These are phyloP conservation scores for Dalbergia oliveri DNA, from an alignment of 306 rosid genomes.

Conservation along the genomic window DNA sequence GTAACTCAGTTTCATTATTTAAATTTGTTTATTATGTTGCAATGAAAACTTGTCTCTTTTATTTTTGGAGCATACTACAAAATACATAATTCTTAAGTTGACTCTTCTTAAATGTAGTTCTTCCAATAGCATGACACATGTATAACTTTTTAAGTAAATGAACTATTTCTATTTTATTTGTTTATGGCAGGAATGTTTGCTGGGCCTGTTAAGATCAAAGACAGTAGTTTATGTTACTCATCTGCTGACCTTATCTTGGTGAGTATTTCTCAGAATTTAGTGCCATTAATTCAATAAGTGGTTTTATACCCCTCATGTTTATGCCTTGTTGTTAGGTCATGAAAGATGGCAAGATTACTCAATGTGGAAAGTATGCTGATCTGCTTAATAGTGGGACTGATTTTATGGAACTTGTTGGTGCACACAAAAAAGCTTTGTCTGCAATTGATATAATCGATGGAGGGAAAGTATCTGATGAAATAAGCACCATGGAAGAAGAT, in stretches of 20 bases:
- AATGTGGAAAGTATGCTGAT: slow-evolving; percentile 66
- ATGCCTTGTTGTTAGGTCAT: slow-evolving; percentile 58
- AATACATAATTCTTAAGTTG: neutral
- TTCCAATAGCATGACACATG: neutral
- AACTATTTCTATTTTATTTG: neutral
- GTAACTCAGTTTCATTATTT: slow-evolving; percentile 45
- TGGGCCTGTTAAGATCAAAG: slow-evolving; percentile 65
- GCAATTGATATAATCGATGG: slow-evolving; percentile 46
- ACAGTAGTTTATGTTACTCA: slow-evolving; percentile 81
- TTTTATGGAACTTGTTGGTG: slow-evolving; percentile 74
- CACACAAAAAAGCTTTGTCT: slow-evolving; percentile 67
- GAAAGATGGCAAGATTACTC: slow-evolving; percentile 72
- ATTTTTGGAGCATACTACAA: neutral
- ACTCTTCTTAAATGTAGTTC: slow-evolving; percentile 14
- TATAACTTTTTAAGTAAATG: slow-evolving; percentile 6
- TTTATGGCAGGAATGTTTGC: slow-evolving; percentile 67
- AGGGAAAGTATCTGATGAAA: slow-evolving; percentile 24
- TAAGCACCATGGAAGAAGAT: slow-evolving; percentile 31
- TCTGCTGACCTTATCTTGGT: slow-evolving; percentile 80
- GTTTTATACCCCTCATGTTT: neutral
- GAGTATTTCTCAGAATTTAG: slow-evolving; percentile 20
- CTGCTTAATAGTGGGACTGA: slow-evolving; percentile 62
- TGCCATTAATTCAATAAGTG: neutral
- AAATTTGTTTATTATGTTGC: slow-evolving; percentile 18
- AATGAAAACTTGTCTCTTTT: neutral